phyloP scores from a whole-genome alignment of 495 filamentous ascomycete genomes.

The Neurospora tetraspora region DNA sequence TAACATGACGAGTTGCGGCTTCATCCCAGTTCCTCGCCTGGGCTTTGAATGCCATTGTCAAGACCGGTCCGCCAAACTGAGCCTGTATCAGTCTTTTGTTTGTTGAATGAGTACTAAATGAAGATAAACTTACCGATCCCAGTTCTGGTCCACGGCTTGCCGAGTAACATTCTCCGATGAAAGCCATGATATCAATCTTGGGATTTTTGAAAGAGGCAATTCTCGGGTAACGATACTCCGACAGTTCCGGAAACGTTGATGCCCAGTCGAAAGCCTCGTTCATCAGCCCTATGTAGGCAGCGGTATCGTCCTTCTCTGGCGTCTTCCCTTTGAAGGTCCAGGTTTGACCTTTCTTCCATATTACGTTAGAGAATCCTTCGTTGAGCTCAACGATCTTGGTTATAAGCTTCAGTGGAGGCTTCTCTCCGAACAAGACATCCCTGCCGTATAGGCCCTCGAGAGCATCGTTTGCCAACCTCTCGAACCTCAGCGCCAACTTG shows the following conservation, averaged over 20 bases:
- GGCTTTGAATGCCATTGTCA: not conserved
- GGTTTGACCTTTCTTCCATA: constrained; percentile 30
- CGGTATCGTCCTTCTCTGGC: constrained; percentile 14
- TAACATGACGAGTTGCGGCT: constrained; percentile 24
- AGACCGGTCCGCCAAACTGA: not conserved
- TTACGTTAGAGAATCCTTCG: constrained; percentile 30
- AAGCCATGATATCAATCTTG: not conserved
- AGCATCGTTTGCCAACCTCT: constrained; percentile 1
- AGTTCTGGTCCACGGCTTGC: not conserved
- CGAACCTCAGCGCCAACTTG: constrained; percentile 5
- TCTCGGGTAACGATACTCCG: not conserved
- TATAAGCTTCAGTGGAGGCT: constrained; percentile 22
- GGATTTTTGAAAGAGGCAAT: not conserved
- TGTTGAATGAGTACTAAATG: not conserved
- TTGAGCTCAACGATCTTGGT: constrained; percentile 36
- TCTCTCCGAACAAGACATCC: constrained; percentile 28
- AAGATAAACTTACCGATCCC: not conserved
- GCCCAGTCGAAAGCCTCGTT: not conserved
- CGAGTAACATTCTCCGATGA: not conserved
- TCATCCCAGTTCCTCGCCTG: not conserved
- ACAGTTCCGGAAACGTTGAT: not conserved
- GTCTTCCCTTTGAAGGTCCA: constrained; percentile 20
- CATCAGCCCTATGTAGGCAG: not conserved
- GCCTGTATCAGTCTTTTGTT: not conserved
- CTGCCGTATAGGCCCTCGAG: constrained; percentile 31